Base-by-base conservation (phyloP, 306 rosid species). In the Citrullus colocynthis region DNA sequence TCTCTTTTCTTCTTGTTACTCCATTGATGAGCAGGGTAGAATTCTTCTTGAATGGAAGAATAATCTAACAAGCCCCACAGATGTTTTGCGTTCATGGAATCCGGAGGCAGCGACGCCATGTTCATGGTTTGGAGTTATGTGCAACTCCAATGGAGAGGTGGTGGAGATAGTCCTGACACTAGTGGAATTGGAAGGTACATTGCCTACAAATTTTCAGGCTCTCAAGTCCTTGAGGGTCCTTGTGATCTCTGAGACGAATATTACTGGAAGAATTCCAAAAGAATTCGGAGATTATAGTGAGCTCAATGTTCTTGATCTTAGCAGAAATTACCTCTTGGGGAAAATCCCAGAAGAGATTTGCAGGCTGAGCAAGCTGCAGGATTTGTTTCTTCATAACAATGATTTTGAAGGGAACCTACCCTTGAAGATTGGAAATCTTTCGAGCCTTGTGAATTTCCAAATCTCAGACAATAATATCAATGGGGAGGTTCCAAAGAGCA, bases 41-140 rank as follows among this genome's bases (percentile, higher is more conserved):
- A 88, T 89, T 82, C 97, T 93, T 82, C 37, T 93, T 6, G 52
- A 88, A 84, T 93, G 98, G 98, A 93, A 90, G 78, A 76, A 84
- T 72, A 90, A 84, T 78, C 85, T 91, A 69, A 86, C 88, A 87
- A 84, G 18, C 57, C 76, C 86, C 44, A 11, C 81, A 2, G 78
- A 84, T 73, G 85, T 84, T 52, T 78, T 93, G 34, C 80, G 73
- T 32, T 90, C 98, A 32, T 93, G 98, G 98, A 84, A 83, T 21
- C 78, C 92, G 17, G 80, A 77, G 45, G 85, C 82, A 83, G 39
- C 71, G 64, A 86, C 71, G 18, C 92, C 98, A 81, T 93, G 98
- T 92, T 85, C 75, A 58, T 93, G 98, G 98, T 80, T 90, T 63
- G 98, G 98, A 5, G 81, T 93, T 74, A 69, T 60, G 76, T 93